Evolutionary conservation across 202 grass and related monocot species (phyloP), one percentile per base, ranked within the genome.

Genomic region (Saccharum hybrid): DNA sequence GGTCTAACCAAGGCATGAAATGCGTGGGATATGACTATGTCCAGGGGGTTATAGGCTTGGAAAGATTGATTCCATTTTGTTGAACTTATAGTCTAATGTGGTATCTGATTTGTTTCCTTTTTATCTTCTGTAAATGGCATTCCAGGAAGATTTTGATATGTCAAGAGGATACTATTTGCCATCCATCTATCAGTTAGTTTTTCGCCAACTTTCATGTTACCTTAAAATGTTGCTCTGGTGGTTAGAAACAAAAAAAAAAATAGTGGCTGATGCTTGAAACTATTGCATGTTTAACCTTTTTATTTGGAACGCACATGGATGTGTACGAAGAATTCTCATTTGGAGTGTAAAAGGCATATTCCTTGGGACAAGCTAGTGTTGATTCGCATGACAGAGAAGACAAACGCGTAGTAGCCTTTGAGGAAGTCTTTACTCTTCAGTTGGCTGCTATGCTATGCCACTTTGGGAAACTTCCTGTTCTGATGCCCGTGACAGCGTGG

Each of bases 321-420:
- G 5, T 71, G 78, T 3, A 48, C 1, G 2, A 52, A 1, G 11
- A 15, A 77, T 69, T 76, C 2, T 11, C 16, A 59, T 34, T 77
- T 68, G 63, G 31, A 71, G 65, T 62, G 5, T 8, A 26, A 77
- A 77, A 62, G 52, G 4, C 8, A 4, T 31, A 36, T 69, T 54
- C 37, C 67, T 39, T 68, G 10, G 38, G 28, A 49, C 65, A 19
- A 34, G n/a, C n/a, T 14, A 22, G 2, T 26, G n/a, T 56, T 1
- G 41, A 51, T 28, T 85, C 30, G 9, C 52, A 51, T 36, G 66
- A 51, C 8, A 45, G 38, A 28, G 28, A 84, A 63, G 83, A 78
- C 3, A 38, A 38, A 39, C 11, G 56, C 38, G 1, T 76, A 31
- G 13, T 23, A 18, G 42, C 26, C 76, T 66, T 22, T 56, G 41